phyloP scores from a whole-genome alignment of 306 rosid genomes.

The Erythrophleum fordii region DNA sequence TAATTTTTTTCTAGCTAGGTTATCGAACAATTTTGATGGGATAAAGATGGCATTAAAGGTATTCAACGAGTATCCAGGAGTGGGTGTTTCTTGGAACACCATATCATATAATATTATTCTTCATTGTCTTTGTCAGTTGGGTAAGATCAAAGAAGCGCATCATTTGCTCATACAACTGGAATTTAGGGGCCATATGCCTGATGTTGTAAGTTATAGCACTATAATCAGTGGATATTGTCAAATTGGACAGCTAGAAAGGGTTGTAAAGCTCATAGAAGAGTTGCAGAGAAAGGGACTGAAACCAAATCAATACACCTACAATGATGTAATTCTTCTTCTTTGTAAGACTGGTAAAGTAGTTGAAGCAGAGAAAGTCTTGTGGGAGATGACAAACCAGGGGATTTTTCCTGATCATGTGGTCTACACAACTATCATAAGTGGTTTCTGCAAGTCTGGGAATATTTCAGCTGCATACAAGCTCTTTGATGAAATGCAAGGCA shows the following conservation, averaged over 20 bases:
- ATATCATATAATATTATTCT: conserved; percentile 70
- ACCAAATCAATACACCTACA: conserved; percentile 68
- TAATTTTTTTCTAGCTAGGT: conserved; percentile 67
- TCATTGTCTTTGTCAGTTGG: conserved; percentile 64
- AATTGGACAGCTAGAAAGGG: conserved; percentile 59
- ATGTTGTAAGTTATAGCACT: conserved; percentile 81
- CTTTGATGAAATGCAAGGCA: conserved; percentile 65
- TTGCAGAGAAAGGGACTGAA: conserved; percentile 64
- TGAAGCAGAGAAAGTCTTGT: conserved; percentile 64
- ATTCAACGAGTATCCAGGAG: conserved; percentile 64
- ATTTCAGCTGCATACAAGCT: conserved; percentile 56
- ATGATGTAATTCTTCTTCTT: conserved; percentile 64
- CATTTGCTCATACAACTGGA: conserved; percentile 76
- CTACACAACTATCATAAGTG: conserved; percentile 76
- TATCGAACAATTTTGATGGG: conserved; percentile 52
- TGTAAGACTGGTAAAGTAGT: conserved; percentile 60
- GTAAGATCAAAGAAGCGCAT: conserved; percentile 78
- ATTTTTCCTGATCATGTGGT: conserved; percentile 73
- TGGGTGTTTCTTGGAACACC: conserved; percentile 76
- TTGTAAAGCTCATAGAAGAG: conserved; percentile 72
- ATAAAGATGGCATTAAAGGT: conserved; percentile 52
- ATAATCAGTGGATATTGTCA: conserved; percentile 72
- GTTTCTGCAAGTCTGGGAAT: conserved; percentile 71
- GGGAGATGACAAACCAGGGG: conserved; percentile 61
- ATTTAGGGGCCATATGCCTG: conserved; percentile 62